phyloP scores from a whole-genome alignment of 2,329 filamentous ascomycete genomes.

The Verticillium dahliae region DNA sequence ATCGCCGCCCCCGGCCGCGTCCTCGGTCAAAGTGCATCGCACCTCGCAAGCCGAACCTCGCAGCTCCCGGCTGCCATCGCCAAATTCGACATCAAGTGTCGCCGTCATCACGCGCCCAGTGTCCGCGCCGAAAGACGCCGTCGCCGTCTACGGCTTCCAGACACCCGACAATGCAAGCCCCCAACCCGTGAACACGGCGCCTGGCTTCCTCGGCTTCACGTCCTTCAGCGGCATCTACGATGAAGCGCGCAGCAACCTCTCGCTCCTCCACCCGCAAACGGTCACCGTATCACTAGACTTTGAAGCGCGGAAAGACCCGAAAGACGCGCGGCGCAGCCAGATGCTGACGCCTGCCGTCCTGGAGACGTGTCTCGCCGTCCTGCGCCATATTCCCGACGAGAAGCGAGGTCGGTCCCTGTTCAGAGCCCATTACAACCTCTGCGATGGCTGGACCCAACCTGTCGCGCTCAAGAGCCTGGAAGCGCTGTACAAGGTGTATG shows the following conservation, averaged over 20 bases:
- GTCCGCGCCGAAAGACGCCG: neutral
- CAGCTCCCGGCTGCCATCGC: neutral
- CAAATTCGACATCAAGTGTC: neutral
- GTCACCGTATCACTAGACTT: neutral
- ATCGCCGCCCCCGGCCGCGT: neutral
- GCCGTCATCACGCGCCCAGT: neutral
- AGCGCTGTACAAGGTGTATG: slow-evolving; percentile 13
- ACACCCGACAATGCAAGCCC: neutral
- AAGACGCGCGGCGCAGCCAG: slow-evolving; percentile 4
- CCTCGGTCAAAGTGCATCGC: neutral
- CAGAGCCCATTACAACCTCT: slow-evolving; percentile 7
- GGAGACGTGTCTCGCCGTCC: slow-evolving; percentile 29
- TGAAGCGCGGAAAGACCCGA: neutral
- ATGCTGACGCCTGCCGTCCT: slow-evolving; percentile 8
- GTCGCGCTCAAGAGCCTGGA: slow-evolving; percentile 6
- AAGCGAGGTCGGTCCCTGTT: slow-evolving; percentile 6
- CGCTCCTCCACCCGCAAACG: slow-evolving; percentile 18
- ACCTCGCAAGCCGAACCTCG: neutral
- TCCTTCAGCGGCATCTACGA: slow-evolving; percentile 34
- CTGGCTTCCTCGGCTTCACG: slow-evolving; percentile 38
- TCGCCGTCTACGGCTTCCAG: neutral
- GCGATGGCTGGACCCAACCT: slow-evolving; percentile 14
- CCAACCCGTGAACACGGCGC: slow-evolving; percentile 5
- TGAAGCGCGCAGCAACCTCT: slow-evolving; percentile 32
- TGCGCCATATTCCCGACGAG: slow-evolving; percentile 25